Evolutionary conservation across 495 filamentous ascomycete genomes (phyloP), one percentile per base, ranked within the genome.

Genomic region (Parmelia sp.): DNA sequence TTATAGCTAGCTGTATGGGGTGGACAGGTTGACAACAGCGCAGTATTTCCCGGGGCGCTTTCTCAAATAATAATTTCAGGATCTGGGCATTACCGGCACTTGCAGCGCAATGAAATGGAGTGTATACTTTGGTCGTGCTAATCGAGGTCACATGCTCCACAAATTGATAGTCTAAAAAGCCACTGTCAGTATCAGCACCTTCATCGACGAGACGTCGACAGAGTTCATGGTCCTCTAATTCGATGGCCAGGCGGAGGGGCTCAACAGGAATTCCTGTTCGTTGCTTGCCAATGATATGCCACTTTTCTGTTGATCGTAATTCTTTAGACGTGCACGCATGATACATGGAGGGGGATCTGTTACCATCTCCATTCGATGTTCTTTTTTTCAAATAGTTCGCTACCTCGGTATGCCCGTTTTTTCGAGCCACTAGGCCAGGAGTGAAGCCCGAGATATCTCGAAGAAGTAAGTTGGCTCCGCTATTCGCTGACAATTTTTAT

Each of bases 91-190:
- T n/a, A 9, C 57, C 57, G 33, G 29, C 27, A 14, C 6, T 31
- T 35, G 63, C 63, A n/a, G 63, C 63, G 25, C 55, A 61, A 39
- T 65, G 63, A 40, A 61, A 40, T 1, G 63, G 42, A 12, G 57
- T 61, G 23, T 56, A 65, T 39, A 57, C 57, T n/a, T 35, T 29
- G 23, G 23, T 49, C 14, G 4, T 10, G 23, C 23, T 42, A 14
- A 60, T 19, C 4, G 25, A 19, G 14, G 40, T 27, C 4, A 65
- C 23, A 31, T 35, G 14, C 14, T 60, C 25, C 29, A 44, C 57
- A 12, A 65, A 60, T 4, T 60, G 17, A n/a, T 27, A 65, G 40
- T 27, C 29, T 10, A 11, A 27, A 25, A 61, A 55, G 57, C 63
- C 29, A 8, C 31, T 39, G 11, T 56, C 36, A 25, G 44, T 33